Base-by-base conservation (phyloP, 768 basidiomycete genomes). In the Pleurotus giganteus region DNA sequence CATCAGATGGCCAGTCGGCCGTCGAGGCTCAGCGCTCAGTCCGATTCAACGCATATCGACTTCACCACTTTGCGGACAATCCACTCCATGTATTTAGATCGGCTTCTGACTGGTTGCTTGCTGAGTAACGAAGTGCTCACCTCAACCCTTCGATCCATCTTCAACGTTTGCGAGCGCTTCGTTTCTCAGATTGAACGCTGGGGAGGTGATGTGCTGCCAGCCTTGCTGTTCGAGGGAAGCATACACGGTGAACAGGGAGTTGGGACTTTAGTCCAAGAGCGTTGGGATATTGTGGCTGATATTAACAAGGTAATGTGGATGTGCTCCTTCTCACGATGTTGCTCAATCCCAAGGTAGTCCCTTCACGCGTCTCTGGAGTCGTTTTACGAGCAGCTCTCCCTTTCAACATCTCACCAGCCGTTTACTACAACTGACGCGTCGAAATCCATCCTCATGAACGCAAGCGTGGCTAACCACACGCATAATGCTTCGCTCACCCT, bases 181-280 rank as follows among this genome's bases (percentile, higher is more conserved):
- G 88, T 87, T n/a, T 91, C 84, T 5, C 85, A 92, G 58, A 82
- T 95, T 0, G 94, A 95, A 68, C 74, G 93, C 50, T 97, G 94
- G 94, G 92, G 91, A 11, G 93, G 93, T 0, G 91, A 95, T 64
- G 83, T 95, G 7, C 72, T 95, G 2, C 94, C 94, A 11, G 90
- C 87, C 0, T 74, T 95, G 43, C 68, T 95, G 36, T 86, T 85
- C 58, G 93, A 94, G 65, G 91, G 90, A 12, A 91, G 88, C 64
- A 63, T 92, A 47, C 78, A 81, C 4, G 80, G 73, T 4, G 75
- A 75, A 19, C 82, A 81, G 52, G 76, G 77, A 60, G 83, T 91
- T 4, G 92, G 92, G 12, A 74, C 74, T 8, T 74, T 89, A 79
- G 89, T 94, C 0, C 77, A 78, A 61, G 88, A 91, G 60, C 78